phyloP scores from a whole-genome alignment of 2,329 filamentous ascomycete genomes.

The Acrocalymma vagum region DNA sequence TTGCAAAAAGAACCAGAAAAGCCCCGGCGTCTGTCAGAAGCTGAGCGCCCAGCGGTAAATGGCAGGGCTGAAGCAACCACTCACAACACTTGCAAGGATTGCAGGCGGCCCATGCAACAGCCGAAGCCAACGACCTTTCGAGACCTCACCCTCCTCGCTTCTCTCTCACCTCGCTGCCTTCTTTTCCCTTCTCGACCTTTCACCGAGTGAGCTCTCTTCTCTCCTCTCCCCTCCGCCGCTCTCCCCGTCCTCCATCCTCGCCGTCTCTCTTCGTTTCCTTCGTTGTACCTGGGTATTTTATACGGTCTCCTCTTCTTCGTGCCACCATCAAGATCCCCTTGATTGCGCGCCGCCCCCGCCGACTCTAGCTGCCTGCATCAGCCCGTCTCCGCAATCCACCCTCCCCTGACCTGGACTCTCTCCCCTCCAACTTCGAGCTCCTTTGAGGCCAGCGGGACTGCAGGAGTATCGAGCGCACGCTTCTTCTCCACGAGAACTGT shows the following conservation, averaged over 20 bases:
- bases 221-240: constrained; percentile 8
- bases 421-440: constrained; percentile 23
- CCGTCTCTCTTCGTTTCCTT: constrained; percentile 25
- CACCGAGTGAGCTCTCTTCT: constrained; percentile 16
- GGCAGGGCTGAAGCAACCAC: no score
- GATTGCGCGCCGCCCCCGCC: constrained; percentile 17
- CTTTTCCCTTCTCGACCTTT: constrained; percentile 15
- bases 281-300: constrained; percentile 31
- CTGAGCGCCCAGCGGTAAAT: no score
- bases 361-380: constrained; percentile 23
- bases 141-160: constrained; percentile 6
- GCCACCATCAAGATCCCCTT: no score
- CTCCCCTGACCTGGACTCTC: constrained; percentile 20
- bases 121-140: no score
- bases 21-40: no score
- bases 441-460: constrained; percentile 44
- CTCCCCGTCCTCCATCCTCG: constrained; percentile 8
- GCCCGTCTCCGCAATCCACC: constrained; percentile 11
- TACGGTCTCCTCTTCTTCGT: constrained; percentile 27
- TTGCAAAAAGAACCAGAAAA: no score
- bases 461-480: constrained; percentile 31
- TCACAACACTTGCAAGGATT: no score
- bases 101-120: no score
- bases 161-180: no score
- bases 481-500: constrained; percentile 7